Percentiles rank a stretch among this genome's conserved stretches.
Conservation (phyloP, 208 protist species). For the Trypanosomatidae sp. region DNA sequence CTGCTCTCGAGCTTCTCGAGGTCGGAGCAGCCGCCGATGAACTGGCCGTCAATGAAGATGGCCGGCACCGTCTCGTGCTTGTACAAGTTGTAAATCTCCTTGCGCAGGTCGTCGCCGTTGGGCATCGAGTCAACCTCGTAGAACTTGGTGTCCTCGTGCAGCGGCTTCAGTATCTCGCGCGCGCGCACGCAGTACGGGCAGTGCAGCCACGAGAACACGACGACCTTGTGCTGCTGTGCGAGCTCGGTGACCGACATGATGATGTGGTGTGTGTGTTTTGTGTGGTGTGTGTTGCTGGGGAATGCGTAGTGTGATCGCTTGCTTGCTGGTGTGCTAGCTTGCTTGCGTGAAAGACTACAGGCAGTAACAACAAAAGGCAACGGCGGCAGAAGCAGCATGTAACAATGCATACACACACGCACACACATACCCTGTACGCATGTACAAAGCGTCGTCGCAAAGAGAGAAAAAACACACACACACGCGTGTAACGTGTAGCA, state of each 20-base stretch:
- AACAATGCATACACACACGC: too few species aligned
- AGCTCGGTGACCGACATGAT: slow-evolving; percentile 21
- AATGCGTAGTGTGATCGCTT: too few species aligned
- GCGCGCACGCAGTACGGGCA: slow-evolving; percentile 50
- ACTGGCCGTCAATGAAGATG: slow-evolving; percentile 69
- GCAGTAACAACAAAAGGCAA: too few species aligned
- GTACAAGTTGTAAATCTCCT: slow-evolving; percentile 21
- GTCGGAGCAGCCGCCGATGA: slow-evolving; percentile 49
- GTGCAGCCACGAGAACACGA: slow-evolving; percentile 49
- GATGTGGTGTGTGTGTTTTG: neutral
- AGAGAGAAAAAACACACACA: too few species aligned
- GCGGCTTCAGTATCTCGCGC: slow-evolving; percentile 34
- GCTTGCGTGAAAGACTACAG: too few species aligned
- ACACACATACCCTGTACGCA: too few species aligned
- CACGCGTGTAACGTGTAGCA: too few species aligned
- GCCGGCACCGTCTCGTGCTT: slow-evolving; percentile 63
- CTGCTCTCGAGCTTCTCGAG: slow-evolving; percentile 24
- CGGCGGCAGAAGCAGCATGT: too few species aligned
- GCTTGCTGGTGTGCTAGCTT: too few species aligned
- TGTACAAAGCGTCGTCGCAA: too few species aligned
- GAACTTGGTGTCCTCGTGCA: slow-evolving; percentile 24
- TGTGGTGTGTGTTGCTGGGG: neutral
- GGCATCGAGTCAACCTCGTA: slow-evolving; percentile 38
- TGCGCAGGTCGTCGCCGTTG: slow-evolving; percentile 37
- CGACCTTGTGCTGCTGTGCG: slow-evolving; percentile 29